phyloP scores from a whole-genome alignment of 108 stramenopile species.

The Cyclotella atomus region DNA sequence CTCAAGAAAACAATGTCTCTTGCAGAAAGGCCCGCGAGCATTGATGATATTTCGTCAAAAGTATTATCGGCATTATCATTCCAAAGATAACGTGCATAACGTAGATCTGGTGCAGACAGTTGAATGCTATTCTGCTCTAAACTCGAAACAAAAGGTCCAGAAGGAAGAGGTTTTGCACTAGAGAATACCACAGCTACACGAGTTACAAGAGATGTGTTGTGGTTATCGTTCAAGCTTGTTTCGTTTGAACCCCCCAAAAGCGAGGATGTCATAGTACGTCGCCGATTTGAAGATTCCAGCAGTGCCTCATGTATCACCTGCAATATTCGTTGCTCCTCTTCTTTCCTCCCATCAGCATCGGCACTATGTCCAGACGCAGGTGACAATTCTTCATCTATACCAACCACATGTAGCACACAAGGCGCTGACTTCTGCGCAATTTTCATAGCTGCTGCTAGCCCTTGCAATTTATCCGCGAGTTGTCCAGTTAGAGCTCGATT shows the following conservation, averaged over 20 bases:
- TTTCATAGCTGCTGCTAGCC: constrained; percentile 65
- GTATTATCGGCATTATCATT: constrained; percentile 40
- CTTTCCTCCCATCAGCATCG: constrained; percentile 51
- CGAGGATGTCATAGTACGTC: neutral
- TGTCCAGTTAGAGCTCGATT: constrained; percentile 55
- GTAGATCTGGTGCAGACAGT: constrained; percentile 56
- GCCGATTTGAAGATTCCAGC: constrained; percentile 5
- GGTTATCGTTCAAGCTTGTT: neutral
- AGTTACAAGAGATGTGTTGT: constrained; percentile 6
- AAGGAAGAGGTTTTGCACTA: constrained; percentile 47
- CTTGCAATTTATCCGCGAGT: constrained; percentile 68
- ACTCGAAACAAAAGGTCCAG: constrained; percentile 62
- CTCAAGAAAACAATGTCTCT: constrained; percentile 43
- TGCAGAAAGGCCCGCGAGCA: constrained; percentile 24
- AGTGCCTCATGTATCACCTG: constrained; percentile 53
- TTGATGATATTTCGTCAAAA: constrained; percentile 35
- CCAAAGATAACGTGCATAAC: constrained; percentile 71
- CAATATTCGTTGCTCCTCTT: constrained; percentile 64
- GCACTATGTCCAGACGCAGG: constrained; percentile 52
- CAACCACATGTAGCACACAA: constrained; percentile 68
- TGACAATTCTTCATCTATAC: constrained; percentile 67
- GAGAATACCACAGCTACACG: constrained; percentile 67
- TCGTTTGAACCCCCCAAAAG: too few species aligned
- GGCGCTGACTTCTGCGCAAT: constrained; percentile 58
- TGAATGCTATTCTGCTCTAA: constrained; percentile 56